Base-by-base conservation (phyloP, 2,329 filamentous ascomycete genomes). In the Leptographium procerum region DNA sequence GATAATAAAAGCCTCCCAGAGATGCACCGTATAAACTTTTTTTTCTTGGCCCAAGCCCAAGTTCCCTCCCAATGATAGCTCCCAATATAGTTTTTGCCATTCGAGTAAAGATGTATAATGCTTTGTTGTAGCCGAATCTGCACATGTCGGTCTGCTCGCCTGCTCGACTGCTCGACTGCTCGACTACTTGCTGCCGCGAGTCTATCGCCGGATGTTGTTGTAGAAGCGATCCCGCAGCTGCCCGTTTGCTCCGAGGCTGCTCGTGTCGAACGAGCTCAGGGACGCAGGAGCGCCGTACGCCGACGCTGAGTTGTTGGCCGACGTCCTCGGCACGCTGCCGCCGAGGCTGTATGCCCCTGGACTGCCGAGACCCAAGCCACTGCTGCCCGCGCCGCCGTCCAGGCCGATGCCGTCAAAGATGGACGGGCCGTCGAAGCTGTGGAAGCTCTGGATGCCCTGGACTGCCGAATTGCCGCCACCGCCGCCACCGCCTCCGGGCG, bases 371-470 rank as follows among this genome's bases (percentile, higher is more conserved):
- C 64, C 64, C 51, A 70, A 59, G 2, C 63, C 58, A 4, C 64
- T 62, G 55, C 63, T 50, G 61, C 63, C 63, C 55, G 62, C n/a
- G 62, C 65, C 48, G 29, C 62, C 57, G 51, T 72, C 69, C 3
- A 71, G 61, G 31, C 60, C 59, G 11, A 70, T 65, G 53, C 67
- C 66, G 36, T 71, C 69, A 28, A 64, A 63, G 9, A 65, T 16
- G 0, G 59, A 58, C 1, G 61, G 55, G 36, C 57, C 59, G 29
- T 66, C 63, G 45, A 66, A 68, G 16, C 59, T 60, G 33, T 62
- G 62, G 33, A 66, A 67, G 24, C 51, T 34, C n/a, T 63, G 61
- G 24, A 67, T 60, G 22, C 55, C 61, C 29, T 64, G 61, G 19
- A 61, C 36, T 1, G 60, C 36, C 43, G 50, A 54, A 9, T 55